Conservation (phyloP, 2,329 filamentous ascomycete genomes). For the Monosporascus sp. region DNA sequence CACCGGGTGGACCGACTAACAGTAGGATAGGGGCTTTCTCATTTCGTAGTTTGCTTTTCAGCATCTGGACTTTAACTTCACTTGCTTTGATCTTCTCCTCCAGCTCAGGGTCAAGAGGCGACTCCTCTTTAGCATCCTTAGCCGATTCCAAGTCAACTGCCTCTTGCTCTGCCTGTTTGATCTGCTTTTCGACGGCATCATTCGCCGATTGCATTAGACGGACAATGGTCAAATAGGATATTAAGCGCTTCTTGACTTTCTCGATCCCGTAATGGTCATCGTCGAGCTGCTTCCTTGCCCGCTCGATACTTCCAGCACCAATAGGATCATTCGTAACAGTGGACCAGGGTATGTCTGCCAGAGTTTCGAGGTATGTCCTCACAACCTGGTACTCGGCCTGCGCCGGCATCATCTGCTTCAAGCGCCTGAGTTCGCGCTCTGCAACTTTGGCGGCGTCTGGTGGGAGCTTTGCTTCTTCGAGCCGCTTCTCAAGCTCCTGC, state of each 20-base stretch:
- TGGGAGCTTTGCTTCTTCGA: conserved; percentile 75
- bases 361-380: conserved; percentile 86
- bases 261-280: conserved; percentile 95
- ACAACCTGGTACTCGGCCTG: conserved; percentile 96
- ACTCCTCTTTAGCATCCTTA: conserved; percentile 26
- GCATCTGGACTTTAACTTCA: conserved; percentile 64
- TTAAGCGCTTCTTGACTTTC: conserved; percentile 91
- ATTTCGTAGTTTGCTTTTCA: conserved; percentile 78
- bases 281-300: conserved; percentile 84
- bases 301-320: conserved; percentile 70
- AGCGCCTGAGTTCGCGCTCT: conserved; percentile 77
- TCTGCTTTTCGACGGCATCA: conserved; percentile 73
- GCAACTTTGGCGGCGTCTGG: conserved; percentile 87
- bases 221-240: conserved; percentile 95
- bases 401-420: conserved; percentile 93
- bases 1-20: conserved; percentile 86
- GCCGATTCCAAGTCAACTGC: conserved; percentile 40
- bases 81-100: conserved; percentile 36
- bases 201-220: conserved; percentile 92
- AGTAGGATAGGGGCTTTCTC: conserved; percentile 96
- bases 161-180: conserved; percentile 61
- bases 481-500: conserved; percentile 83
- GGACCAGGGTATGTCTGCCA: conserved; percentile 92
- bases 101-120: conserved; percentile 31
- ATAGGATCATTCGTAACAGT: conserved; percentile 80